Base-by-base conservation (phyloP, 768 basidiomycete genomes). In the Agaricus blazei region DNA sequence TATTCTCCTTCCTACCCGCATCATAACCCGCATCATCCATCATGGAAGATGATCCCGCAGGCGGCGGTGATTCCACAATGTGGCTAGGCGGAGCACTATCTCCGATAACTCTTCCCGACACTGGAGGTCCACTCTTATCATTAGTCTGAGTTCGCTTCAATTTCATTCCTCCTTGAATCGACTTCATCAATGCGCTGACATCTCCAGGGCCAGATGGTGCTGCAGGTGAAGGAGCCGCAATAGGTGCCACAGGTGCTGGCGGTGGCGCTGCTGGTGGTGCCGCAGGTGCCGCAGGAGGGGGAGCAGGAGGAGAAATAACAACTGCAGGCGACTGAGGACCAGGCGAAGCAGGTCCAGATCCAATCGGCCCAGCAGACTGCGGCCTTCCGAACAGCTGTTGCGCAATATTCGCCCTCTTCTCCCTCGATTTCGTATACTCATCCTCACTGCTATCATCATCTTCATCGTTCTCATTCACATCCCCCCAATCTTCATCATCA, bases 401-500 rank as follows among this genome's bases (percentile, higher is more conserved):
- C 6, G 95, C 95, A 38, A 98, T 82, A 52, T 84, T 82, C 56
- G 79, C 79, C 14, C 90, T 78, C 15, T 76, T 80, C 49, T 73
- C 76, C 43, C 94, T 76, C 3, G 81, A 83, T 12, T 76, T 77
- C n/a, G 77, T 75, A 47, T 87, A 72, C 57, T 93, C 93, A 66
- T 93, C 93, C 52, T 93, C 91, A 51, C 83, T 87, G 59, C 82
- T 86, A 61, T 87, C 86, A 59, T 85, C 85, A 4, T 81, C 79
- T 3, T 81, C 79, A 23, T 84, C 80, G 42, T 82, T 84, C 67
- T 94, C 92, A 63, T 82, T 74, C 48, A 91, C 74, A n/a, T 85
- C 83, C 52, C 87, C 92, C 92, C 93, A 95, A 48, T 93, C 91
- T 15, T 90, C 88, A 1, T 89, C 87, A 42, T 68, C 68, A 24